phyloP scores from a whole-genome alignment of 179 eudicot species.

The Drosera spatulata region DNA sequence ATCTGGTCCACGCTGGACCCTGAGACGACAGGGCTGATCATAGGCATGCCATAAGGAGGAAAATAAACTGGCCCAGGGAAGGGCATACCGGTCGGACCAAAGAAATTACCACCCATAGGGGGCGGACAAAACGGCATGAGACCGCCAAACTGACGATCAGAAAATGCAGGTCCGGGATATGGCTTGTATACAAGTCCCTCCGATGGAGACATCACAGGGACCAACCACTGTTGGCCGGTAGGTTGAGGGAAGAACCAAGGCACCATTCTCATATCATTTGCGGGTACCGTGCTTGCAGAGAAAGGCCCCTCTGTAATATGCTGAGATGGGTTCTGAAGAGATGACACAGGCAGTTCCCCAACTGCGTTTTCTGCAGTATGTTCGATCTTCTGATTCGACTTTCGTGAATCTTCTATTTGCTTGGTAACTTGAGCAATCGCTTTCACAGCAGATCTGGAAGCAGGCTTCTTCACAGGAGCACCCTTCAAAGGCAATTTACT shows the following conservation, averaged over 20 bases:
- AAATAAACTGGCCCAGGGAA: constrained; percentile 48
- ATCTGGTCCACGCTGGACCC: constrained; percentile 45
- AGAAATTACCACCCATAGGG: constrained; percentile 19
- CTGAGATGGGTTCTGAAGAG: constrained; percentile 38
- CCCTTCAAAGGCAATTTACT: constrained; percentile 31
- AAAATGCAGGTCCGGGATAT: constrained; percentile 49
- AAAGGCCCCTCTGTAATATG: constrained; percentile 19
- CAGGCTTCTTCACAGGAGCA: constrained; percentile 27
- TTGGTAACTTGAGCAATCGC: constrained; percentile 20
- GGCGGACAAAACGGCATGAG: constrained; percentile 35
- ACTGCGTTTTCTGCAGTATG: constrained; percentile 63
- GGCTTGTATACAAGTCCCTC: constrained; percentile 97
- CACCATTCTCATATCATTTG: constrained; percentile 23
- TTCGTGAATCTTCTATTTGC: constrained; percentile 33
- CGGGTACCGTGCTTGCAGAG: constrained; percentile 15
- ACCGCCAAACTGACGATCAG: constrained; percentile 29
- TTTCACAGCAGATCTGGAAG: constrained; percentile 38
- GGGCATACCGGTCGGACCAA: constrained; percentile 30
- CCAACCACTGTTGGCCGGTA: constrained; percentile 71
- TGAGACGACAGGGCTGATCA: constrained; percentile 32
- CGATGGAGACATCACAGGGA: constrained; percentile 91
- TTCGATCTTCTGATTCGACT: constrained; percentile 35
- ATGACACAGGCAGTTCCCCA: constrained; percentile 25
- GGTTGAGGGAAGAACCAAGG: constrained; percentile 51
- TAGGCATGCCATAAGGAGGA: constrained; percentile 64